These are phyloP conservation scores for Chromera velia DNA, from an alignment of 73 alveolate species.

Conservation along the genomic window DNA sequence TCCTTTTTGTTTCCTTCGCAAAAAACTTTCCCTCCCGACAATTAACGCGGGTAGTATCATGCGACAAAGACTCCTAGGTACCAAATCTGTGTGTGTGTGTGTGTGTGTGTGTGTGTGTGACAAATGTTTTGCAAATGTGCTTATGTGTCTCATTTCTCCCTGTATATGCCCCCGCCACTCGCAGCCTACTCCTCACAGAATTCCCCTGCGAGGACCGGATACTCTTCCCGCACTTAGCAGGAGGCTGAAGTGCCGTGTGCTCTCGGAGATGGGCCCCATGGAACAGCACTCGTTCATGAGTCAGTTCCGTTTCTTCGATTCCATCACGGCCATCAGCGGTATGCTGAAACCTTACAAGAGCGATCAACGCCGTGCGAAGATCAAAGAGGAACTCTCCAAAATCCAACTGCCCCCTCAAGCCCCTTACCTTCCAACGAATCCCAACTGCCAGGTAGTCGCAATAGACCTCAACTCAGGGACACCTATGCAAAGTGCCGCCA, in stretches of 20 bases:
- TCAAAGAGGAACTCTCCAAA: constrained; percentile 49
- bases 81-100: not conserved
- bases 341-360: constrained; percentile 62
- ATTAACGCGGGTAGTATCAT: no score
- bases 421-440: constrained; percentile 75
- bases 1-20: no score
- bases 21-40: no score
- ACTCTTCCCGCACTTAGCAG: no score
- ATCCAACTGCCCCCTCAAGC: constrained; percentile 62
- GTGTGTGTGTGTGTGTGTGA: not conserved
- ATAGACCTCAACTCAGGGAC: constrained; percentile 67
- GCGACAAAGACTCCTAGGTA: no score
- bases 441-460: constrained; percentile 61
- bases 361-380: constrained; percentile 67
- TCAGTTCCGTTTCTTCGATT: constrained; percentile 54
- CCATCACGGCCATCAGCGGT: constrained; percentile 52
- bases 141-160: not conserved
- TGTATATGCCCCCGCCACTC: no score
- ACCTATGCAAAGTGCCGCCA: constrained; percentile 80
- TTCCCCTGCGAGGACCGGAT: no score
- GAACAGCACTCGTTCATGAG: constrained; percentile 23
- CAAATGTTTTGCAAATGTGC: not conserved
- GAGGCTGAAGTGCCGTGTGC: no score
- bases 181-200: no score
- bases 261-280: not conserved